These are phyloP conservation scores for Aspergillus texensis DNA, from an alignment of 2,329 filamentous ascomycete genomes.

Conservation along the genomic window DNA sequence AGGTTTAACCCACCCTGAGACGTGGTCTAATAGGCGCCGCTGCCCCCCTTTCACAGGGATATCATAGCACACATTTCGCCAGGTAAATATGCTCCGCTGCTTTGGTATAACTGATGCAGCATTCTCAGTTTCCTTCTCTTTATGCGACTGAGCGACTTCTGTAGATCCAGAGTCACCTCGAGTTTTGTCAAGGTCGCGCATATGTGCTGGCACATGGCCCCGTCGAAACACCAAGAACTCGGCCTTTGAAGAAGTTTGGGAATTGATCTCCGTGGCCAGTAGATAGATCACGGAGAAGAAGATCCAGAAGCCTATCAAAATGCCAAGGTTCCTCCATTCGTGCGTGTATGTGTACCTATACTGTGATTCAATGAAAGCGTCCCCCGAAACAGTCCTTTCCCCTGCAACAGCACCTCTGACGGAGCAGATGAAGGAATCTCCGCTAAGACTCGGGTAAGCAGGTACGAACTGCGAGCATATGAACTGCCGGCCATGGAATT, in stretches of 20 bases:
- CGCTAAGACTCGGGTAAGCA: slow-evolving; percentile 47
- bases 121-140: slow-evolving; percentile 16
- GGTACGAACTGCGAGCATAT: slow-evolving; percentile 56
- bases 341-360: slow-evolving; percentile 62
- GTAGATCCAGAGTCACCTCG: slow-evolving; percentile 21
- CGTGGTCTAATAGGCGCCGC: slow-evolving; percentile 57
- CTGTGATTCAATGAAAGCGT: slow-evolving; percentile 59
- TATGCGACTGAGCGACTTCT: slow-evolving; percentile 18
- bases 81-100: slow-evolving; percentile 50
- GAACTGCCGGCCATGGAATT: slow-evolving; percentile 62
- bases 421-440: slow-evolving; percentile 56
- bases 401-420: slow-evolving; percentile 60
- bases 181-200: slow-evolving; percentile 29
- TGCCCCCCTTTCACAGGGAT: slow-evolving; percentile 55
- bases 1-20: slow-evolving; percentile 59
- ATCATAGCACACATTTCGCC: slow-evolving; percentile 60
- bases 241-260: slow-evolving; percentile 62
- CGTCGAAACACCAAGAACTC: slow-evolving; percentile 70
- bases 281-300: slow-evolving; percentile 68
- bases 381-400: slow-evolving; percentile 59
- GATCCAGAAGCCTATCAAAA: slow-evolving; percentile 65
- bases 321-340: slow-evolving; percentile 70
- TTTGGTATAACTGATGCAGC: slow-evolving; percentile 31
- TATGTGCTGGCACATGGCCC: slow-evolving; percentile 52
- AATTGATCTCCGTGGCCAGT: slow-evolving; percentile 65